Conservation (phyloP, 768 basidiomycete genomes). For the Polyporus arcularius region DNA sequence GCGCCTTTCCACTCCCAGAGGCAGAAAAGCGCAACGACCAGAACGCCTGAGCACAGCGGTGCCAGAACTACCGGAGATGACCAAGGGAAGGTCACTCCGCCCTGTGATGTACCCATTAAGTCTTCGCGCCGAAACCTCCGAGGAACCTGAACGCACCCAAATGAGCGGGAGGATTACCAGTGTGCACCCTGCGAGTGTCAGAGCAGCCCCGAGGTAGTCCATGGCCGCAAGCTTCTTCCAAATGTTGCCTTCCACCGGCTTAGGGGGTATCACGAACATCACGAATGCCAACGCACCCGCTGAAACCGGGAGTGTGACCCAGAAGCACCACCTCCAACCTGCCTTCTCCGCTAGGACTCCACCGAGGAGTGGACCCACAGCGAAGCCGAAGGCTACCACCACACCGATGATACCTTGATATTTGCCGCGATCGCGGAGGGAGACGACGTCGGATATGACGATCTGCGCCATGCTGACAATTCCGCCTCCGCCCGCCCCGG, state of each 20-base stretch:
- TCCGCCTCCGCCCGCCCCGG: slow-evolving; percentile 72
- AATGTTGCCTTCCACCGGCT: slow-evolving; percentile 62
- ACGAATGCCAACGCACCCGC: slow-evolving; percentile 55
- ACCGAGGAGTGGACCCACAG: slow-evolving; percentile 68
- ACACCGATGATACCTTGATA: slow-evolving; percentile 76
- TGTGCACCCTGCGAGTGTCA: slow-evolving; percentile 62
- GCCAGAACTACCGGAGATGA: slow-evolving; percentile 55
- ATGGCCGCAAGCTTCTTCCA: slow-evolving; percentile 65
- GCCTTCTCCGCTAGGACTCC: slow-evolving; percentile 63
- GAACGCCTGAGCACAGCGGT: slow-evolving; percentile 47
- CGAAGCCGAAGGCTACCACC: slow-evolving; percentile 60
- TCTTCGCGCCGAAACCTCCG: background rate
- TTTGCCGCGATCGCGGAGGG: slow-evolving; percentile 70
- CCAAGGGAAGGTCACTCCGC: slow-evolving; percentile 76
- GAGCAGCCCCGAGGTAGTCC: slow-evolving; percentile 60
- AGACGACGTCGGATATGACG: slow-evolving; percentile 72
- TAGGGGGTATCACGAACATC: slow-evolving; percentile 65
- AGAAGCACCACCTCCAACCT: slow-evolving; percentile 79
- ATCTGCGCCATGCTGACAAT: slow-evolving; percentile 72
- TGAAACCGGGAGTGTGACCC: slow-evolving; percentile 67
- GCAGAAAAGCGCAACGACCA: slow-evolving; percentile 59
- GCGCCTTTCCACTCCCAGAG: slow-evolving; percentile 76
- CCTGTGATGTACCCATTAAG: slow-evolving; percentile 38
- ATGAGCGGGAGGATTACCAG: slow-evolving; percentile 70
- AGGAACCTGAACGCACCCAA: slow-evolving; percentile 48